Conservation (phyloP, 495 filamentous ascomycete genomes). For the Glonium stellatum region DNA sequence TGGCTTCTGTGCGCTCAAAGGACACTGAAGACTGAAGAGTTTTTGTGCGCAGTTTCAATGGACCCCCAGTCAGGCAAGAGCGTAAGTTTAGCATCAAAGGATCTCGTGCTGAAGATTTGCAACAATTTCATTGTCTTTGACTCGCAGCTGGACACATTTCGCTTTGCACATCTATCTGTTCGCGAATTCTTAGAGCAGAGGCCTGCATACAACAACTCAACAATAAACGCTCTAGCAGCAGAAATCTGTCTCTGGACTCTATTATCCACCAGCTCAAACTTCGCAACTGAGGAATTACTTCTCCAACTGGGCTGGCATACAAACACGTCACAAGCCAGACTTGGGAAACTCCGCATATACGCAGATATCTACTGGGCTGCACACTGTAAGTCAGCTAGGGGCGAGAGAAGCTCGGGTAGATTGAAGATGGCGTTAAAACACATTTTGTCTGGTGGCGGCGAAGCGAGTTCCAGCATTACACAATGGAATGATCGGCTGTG, state of each 20-base stretch:
- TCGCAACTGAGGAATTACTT: neutral
- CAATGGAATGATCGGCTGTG: too few species aligned
- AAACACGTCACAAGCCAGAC: neutral
- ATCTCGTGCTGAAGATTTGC: conserved; percentile 20
- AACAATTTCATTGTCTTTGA: conserved; percentile 8
- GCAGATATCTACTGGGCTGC: neutral
- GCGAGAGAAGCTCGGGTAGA: neutral
- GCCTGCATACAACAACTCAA: neutral
- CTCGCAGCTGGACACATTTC: conserved; percentile 9
- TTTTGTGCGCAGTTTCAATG: conserved; percentile 4
- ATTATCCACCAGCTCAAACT: neutral
- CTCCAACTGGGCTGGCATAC: neutral
- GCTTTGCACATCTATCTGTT: conserved; percentile 7
- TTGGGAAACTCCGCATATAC: neutral
- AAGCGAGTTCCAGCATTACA: too few species aligned
- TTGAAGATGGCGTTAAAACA: too few species aligned
- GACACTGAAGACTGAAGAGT: neutral
- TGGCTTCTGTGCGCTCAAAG: conserved; percentile 7
- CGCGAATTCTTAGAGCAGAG: conserved; percentile 6
- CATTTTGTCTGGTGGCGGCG: too few species aligned
- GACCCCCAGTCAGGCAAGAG: neutral
- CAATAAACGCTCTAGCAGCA: conserved; percentile 2
- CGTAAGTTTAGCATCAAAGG: conserved; percentile 24
- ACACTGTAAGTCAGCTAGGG: neutral
- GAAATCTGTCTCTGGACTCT: conserved; percentile 3